These are phyloP conservation scores for Aureobasidium subglaciale DNA, from an alignment of 2,329 filamentous ascomycete genomes.

Conservation along the genomic window DNA sequence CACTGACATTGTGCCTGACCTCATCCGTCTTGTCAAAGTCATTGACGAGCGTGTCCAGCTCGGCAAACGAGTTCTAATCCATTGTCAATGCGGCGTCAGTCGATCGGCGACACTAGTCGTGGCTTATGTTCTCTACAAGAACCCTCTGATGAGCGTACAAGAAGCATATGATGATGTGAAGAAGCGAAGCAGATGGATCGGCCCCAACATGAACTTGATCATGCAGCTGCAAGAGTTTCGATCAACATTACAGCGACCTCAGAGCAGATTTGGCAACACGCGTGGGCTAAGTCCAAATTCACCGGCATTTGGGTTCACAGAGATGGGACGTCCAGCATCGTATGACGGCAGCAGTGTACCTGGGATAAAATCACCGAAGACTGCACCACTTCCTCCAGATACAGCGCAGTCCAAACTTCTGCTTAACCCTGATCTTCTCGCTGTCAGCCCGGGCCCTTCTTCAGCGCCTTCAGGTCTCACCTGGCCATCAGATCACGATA, in stretches of 20 bases:
- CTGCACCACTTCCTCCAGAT: slow-evolving; percentile 49
- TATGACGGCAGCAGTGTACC: neutral
- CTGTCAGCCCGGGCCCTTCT: slow-evolving; percentile 51
- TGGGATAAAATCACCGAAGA: slow-evolving; percentile 39
- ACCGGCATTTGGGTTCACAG: slow-evolving; percentile 27
- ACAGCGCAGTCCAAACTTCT: slow-evolving; percentile 1
- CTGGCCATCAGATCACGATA: slow-evolving; percentile 39
- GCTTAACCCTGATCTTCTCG: slow-evolving; percentile 21
- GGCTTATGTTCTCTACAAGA: slow-evolving; percentile 74
- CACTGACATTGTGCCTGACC: slow-evolving; percentile 72
- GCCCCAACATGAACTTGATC: slow-evolving; percentile 86
- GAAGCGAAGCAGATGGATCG: slow-evolving; percentile 77
- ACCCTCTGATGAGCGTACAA: slow-evolving; percentile 68
- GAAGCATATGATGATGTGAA: slow-evolving; percentile 78
- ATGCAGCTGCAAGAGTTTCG: slow-evolving; percentile 78
- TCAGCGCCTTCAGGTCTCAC: slow-evolving; percentile 59
- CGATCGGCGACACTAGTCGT: slow-evolving; percentile 81
- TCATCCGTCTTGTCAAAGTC: slow-evolving; percentile 66
- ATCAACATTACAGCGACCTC: slow-evolving; percentile 36
- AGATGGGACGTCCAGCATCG: slow-evolving; percentile 22
- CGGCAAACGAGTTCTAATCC: slow-evolving; percentile 71
- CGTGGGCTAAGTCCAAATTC: slow-evolving; percentile 28
- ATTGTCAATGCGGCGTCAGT: slow-evolving; percentile 81
- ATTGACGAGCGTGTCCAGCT: slow-evolving; percentile 66
- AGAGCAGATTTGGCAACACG: slow-evolving; percentile 22